Evolutionary conservation across 768 basidiomycete genomes (phyloP).

Genomic region (Candolleomyces efflorescens): DNA sequence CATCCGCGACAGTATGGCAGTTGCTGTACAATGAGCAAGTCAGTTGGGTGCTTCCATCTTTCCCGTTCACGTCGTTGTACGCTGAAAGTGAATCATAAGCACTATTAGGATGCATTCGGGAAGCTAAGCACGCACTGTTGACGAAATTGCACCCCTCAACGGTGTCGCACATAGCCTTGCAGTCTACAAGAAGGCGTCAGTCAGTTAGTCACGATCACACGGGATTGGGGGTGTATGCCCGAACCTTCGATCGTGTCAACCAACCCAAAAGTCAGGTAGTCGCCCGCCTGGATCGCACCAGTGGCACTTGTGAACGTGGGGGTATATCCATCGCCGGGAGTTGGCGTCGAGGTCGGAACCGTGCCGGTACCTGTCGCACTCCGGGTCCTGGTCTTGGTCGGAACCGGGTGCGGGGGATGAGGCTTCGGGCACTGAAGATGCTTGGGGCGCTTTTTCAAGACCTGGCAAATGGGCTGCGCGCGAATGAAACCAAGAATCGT

Average conservation of each 20-base stretch:
- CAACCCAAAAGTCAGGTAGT: conserved; percentile 40
- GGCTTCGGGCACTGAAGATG: conserved; percentile 34
- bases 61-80: conserved; percentile 45
- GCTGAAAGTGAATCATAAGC: conserved; percentile 18
- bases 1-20: conserved; percentile 33
- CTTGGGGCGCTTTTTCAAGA: conserved; percentile 31
- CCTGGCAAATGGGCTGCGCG: conserved; percentile 31
- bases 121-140: conserved; percentile 31
- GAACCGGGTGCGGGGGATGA: conserved; percentile 16
- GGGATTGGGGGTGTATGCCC: conserved; percentile 7
- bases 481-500: conserved; percentile 6
- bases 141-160: conserved; percentile 37
- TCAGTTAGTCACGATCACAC: not conserved
- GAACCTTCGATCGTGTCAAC: conserved; percentile 39
- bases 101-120: not conserved
- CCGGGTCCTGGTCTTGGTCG: conserved; percentile 9
- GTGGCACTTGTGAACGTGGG: conserved; percentile 38
- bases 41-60: conserved; percentile 39
- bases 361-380: conserved; percentile 4
- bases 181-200: conserved; percentile 23
- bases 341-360: conserved; percentile 3
- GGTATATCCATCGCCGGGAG: conserved; percentile 28
- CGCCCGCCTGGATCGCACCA: conserved; percentile 37
- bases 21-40: conserved; percentile 38
- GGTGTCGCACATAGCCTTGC: conserved; percentile 40